Evolutionary conservation across 768 basidiomycete species (phyloP).

Genomic region (Basidioascus undulatus): DNA sequence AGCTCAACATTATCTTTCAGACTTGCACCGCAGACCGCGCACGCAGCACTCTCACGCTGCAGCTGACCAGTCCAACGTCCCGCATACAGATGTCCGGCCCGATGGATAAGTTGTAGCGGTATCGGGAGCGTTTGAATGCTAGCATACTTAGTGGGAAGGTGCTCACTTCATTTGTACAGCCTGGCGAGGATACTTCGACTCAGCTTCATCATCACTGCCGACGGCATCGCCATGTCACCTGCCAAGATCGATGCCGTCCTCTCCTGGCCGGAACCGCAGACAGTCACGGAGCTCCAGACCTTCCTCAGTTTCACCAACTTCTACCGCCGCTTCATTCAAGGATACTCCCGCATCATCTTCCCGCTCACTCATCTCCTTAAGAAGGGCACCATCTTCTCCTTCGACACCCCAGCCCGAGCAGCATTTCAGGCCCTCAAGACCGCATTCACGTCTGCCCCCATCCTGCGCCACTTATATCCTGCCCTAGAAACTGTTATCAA

Average conservation of each 20-base stretch:
- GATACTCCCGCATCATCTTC: slow-evolving; percentile 18
- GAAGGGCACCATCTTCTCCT: slow-evolving; percentile 7
- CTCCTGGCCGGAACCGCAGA: slow-evolving; percentile 21
- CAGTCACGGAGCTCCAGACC: slow-evolving; percentile 18
- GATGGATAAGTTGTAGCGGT: no score
- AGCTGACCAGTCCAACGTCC: no score
- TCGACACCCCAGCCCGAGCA: not conserved
- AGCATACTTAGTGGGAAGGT: no score
- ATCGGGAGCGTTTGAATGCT: no score
- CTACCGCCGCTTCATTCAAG: slow-evolving; percentile 22
- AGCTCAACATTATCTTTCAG: no score
- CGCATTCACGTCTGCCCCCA: slow-evolving; percentile 2
- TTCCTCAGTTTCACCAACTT: slow-evolving; percentile 28
- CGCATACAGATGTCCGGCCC: no score
- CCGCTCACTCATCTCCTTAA: slow-evolving; percentile 9
- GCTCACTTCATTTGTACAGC: no score
- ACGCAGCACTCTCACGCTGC: no score
- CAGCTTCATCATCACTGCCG: slow-evolving; percentile 19
- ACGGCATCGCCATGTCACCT: slow-evolving; percentile 20
- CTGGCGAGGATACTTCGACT: slow-evolving; percentile 14
- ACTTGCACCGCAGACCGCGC: no score
- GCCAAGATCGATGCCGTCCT: slow-evolving; percentile 22
- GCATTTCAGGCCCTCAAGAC: slow-evolving; percentile 6
- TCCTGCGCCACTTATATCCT: slow-evolving; percentile 8
- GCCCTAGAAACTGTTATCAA: slow-evolving; percentile 1